These are phyloP conservation scores for Gossypium anomalum DNA, from an alignment of 345 rosid species.

Conservation along the genomic window DNA sequence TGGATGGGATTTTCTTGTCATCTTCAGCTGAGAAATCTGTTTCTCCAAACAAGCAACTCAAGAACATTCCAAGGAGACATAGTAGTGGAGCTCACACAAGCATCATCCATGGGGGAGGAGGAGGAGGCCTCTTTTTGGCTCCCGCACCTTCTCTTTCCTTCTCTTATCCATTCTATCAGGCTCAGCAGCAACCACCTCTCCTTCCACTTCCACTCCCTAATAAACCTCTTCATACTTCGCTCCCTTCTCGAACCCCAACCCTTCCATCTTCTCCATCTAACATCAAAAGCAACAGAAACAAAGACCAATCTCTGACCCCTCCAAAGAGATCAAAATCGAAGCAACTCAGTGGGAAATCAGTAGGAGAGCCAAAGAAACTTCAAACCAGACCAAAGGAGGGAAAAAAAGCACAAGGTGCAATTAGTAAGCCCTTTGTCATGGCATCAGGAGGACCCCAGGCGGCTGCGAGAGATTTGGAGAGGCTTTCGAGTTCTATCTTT, in stretches of 20 bases:
- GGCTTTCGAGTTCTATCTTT: slow-evolving; percentile 34
- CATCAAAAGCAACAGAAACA: slow-evolving; percentile 21
- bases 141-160: slow-evolving; percentile 29
- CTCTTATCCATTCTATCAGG: slow-evolving; percentile 19
- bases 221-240: slow-evolving; percentile 28
- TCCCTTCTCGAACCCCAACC: slow-evolving; percentile 31
- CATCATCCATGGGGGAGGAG: slow-evolving; percentile 24
- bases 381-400: slow-evolving; percentile 2
- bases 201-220: slow-evolving; percentile 56
- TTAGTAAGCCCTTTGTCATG: slow-evolving; percentile 7
- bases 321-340: slow-evolving; percentile 38
- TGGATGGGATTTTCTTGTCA: slow-evolving; percentile 47
- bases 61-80: slow-evolving; percentile 31
- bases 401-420: not conserved
- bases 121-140: slow-evolving; percentile 23
- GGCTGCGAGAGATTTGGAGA: slow-evolving; percentile 20
- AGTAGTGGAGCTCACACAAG: slow-evolving; percentile 25
- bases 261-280: slow-evolving; percentile 20
- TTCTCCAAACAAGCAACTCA: slow-evolving; percentile 37
- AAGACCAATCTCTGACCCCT: slow-evolving; percentile 32
- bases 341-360: slow-evolving; percentile 11
- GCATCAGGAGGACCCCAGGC: not conserved
- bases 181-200: slow-evolving; percentile 47
- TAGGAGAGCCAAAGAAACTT: slow-evolving; percentile 12
- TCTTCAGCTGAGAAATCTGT: slow-evolving; percentile 32